Evolutionary conservation across 768 basidiomycete genomes (phyloP).

Genomic region (Mycena latifolia): DNA sequence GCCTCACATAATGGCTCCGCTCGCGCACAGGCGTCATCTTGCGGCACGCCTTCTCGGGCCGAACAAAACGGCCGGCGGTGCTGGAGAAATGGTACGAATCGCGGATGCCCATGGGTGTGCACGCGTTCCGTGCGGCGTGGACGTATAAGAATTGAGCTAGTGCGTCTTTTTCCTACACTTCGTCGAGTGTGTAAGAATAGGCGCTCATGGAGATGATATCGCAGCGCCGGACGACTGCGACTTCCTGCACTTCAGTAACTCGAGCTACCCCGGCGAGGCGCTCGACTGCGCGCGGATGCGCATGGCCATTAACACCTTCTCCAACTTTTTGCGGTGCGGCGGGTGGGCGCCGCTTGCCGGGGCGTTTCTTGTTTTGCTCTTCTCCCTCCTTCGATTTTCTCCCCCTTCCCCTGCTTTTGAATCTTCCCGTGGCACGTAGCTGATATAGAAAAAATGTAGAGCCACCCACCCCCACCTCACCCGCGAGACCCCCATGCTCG

Average conservation of each 20-base stretch:
- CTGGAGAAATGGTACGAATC: slow-evolving; percentile 12
- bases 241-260: slow-evolving; percentile 86
- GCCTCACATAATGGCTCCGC: slow-evolving; percentile 2
- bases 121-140: slow-evolving; percentile 74
- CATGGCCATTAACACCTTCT: slow-evolving; percentile 62
- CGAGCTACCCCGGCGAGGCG: slow-evolving; percentile 63
- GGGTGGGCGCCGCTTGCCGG: slow-evolving; percentile 72
- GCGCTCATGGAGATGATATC: slow-evolving; percentile 48
- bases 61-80: slow-evolving; percentile 44
- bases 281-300: slow-evolving; percentile 65
- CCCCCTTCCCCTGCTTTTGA: too few relatives aligned
- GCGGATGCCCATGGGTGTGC: slow-evolving; percentile 58
- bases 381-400: background rate
- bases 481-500: slow-evolving; percentile 63
- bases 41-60: slow-evolving; percentile 50
- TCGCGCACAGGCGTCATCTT: slow-evolving; percentile 40
- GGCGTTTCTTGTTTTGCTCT: background rate
- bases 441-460: too few relatives aligned
- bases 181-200: too few relatives aligned
- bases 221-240: slow-evolving; percentile 73
- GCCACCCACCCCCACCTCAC: slow-evolving; percentile 60
- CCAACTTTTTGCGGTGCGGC: slow-evolving; percentile 67
- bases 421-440: too few relatives aligned
- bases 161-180: too few relatives aligned
- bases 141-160: too few relatives aligned